Evolutionary conservation across 192 early-diverging fungal genomes (phyloP).

Genomic region (Backusella mclennaniae): DNA sequence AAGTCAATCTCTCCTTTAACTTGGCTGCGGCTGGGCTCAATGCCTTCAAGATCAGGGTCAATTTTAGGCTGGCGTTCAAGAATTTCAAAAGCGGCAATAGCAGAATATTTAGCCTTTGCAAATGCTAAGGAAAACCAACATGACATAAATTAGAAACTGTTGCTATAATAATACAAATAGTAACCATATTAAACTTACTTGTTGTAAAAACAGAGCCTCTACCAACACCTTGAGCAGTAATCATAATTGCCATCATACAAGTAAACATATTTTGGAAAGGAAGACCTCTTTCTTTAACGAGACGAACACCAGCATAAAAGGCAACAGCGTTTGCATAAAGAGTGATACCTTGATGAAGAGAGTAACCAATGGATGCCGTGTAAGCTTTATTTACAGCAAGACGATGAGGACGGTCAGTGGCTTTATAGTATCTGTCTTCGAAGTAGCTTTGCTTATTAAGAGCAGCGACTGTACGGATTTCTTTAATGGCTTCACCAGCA

Average conservation of each 20-base stretch:
- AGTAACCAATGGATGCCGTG: conserved; percentile 69
- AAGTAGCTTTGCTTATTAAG: conserved; percentile 75
- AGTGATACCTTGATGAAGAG: conserved; percentile 67
- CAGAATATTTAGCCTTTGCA: conserved; percentile 79
- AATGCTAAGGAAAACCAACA: conserved; percentile 23
- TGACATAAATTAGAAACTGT: background rate
- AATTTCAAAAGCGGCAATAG: conserved; percentile 66
- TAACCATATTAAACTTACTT: conserved; percentile 15
- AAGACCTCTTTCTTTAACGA: conserved; percentile 52
- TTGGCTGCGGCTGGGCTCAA: conserved; percentile 26
- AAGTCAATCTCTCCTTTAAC: conserved; percentile 52
- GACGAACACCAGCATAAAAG: conserved; percentile 71
- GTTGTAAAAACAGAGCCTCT: conserved; percentile 70
- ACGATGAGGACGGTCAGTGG: conserved; percentile 67
- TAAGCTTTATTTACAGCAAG: conserved; percentile 63
- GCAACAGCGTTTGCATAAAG: conserved; percentile 75
- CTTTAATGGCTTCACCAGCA: conserved; percentile 80
- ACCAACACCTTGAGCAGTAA: conserved; percentile 64
- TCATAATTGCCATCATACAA: conserved; percentile 78
- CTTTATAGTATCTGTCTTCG: conserved; percentile 57
- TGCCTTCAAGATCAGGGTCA: conserved; percentile 51
- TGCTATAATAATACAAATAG: background rate
- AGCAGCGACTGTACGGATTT: conserved; percentile 85
- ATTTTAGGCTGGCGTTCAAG: conserved; percentile 70
- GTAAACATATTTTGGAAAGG: conserved; percentile 54